Evolutionary conservation across 768 basidiomycete species (phyloP).

Genomic region (Phanerochaete carnosa): DNA sequence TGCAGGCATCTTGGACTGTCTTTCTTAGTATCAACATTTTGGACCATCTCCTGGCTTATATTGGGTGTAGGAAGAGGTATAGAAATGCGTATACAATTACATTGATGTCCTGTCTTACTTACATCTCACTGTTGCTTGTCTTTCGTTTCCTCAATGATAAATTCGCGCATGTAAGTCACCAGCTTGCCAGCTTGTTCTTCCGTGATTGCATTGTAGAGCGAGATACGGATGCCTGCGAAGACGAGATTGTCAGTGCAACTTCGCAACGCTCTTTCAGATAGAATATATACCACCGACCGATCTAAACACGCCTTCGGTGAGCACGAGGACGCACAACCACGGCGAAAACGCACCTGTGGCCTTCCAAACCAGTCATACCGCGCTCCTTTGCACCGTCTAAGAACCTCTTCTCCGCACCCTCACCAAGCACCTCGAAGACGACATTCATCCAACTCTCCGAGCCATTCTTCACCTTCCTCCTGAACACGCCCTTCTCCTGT

Average conservation of each 20-base stretch:
- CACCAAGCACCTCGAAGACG: constrained; percentile 75
- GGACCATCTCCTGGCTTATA: too few species aligned
- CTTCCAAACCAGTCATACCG: constrained; percentile 86
- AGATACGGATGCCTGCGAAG: constrained; percentile 47
- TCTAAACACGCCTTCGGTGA: constrained; percentile 15
- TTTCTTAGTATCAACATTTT: too few species aligned
- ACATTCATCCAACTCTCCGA: constrained; percentile 96
- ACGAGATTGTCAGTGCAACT: neutral
- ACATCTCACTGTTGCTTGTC: neutral
- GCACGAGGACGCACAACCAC: neutral
- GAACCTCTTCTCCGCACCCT: constrained; percentile 73
- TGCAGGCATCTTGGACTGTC: too few species aligned
- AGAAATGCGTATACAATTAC: neutral
- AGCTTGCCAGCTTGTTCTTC: constrained; percentile 40
- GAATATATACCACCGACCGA: constrained; percentile 36
- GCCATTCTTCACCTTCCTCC: constrained; percentile 65
- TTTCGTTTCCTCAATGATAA: constrained; percentile 19
- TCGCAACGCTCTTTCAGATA: neutral
- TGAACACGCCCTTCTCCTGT: constrained; percentile 65
- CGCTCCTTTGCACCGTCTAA: constrained; percentile 73
- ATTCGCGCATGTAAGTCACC: constrained; percentile 26
- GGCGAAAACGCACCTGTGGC: constrained; percentile 70
- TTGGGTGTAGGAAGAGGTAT: too few species aligned
- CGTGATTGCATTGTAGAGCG: constrained; percentile 58
- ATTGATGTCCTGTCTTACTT: neutral